Base-by-base conservation (phyloP, 106 monocot genomes). In the Posidonia australis region DNA sequence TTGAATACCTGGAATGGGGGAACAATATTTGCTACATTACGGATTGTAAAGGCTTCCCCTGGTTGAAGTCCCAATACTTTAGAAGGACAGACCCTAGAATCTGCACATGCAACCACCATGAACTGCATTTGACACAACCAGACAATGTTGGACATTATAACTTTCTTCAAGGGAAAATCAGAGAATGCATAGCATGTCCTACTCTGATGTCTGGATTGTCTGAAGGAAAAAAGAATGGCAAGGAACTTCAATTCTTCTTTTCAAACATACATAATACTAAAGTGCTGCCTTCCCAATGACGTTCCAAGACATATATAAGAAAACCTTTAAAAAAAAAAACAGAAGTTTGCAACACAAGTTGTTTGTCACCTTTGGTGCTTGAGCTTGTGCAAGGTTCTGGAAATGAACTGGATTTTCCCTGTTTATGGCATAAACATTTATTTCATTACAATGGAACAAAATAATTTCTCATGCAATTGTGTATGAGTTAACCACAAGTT, bases 71-170 rank as follows among this genome's bases (percentile, higher is more conserved):
- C 96, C 74, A 96, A 80, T 60, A 90, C 72, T 54, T 28, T 77
- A 17, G 90, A 80, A 65, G 96, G 96, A 54, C 96, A 96, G 68
- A 96, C 96, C 77, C 96, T 86, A 14, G 96, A 96, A 76, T 96
- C 96, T 58, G 82, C 86, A 76, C 96, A 96, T 68, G 96, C 90
- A 84, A 96, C 75, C 23, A 96, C 89, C 86, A 90, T 82, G 67
- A 90, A 96, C 96, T 96, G 84, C 78, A 87, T 6, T 69, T 44
- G 55, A 80, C 65, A 65, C 1, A 27, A 71, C 25, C 47, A 70
- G 25, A 29, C 61, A 31, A 30, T 27, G 56, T n/a, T 12, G 58
- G 70, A 62, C 17, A 36, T 30, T 32, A 20, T 24, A 23, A 14
- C 24, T 49, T 25, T 32, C 18, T 17, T 53, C 64, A 16, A 48